Evolutionary conservation across 2,329 filamentous ascomycete species (phyloP).

Genomic region (Graphilbum fragrans): DNA sequence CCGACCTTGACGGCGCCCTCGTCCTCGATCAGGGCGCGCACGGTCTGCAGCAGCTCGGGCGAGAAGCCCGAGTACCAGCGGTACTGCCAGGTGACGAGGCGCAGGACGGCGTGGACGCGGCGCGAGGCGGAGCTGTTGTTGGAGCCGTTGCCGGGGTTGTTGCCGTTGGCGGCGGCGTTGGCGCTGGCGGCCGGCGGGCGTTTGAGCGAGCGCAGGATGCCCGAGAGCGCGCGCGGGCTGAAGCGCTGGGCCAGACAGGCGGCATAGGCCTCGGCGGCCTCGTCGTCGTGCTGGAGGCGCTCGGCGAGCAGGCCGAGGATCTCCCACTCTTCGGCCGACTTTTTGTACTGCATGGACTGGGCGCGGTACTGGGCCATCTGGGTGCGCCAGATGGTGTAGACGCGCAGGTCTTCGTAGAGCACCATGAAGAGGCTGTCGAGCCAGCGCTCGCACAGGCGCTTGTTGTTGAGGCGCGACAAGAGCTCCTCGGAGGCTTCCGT

Average conservation of each 20-base stretch:
- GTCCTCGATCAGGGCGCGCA: constrained; percentile 89
- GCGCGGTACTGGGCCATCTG: constrained; percentile 93
- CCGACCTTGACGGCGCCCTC: constrained; percentile 95
- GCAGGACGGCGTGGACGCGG: constrained; percentile 73
- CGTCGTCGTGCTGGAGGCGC: constrained; percentile 80
- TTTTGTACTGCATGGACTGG: constrained; percentile 91
- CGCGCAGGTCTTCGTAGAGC: constrained; percentile 89
- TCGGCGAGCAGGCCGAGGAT: constrained; percentile 89
- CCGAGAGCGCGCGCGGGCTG: constrained; percentile 81
- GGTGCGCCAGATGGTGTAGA: constrained; percentile 98
- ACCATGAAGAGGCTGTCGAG: constrained; percentile 99
- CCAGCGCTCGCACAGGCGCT: constrained; percentile 94
- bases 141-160: not conserved
- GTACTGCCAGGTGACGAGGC: constrained; percentile 95
- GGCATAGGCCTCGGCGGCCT: constrained; percentile 87
- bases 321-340: constrained; percentile 95
- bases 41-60: constrained; percentile 73
- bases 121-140: constrained; percentile 56
- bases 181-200: not conserved
- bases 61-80: constrained; percentile 99
- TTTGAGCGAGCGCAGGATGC: constrained; percentile 71
- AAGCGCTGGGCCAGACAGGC: constrained; percentile 80
- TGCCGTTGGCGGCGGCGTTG: not conserved
- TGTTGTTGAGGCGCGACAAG: constrained; percentile 90
- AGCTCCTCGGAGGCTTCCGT: constrained; percentile 47